phyloP scores from a whole-genome alignment of 2,329 filamentous ascomycete genomes.

The Helotiales sp. region DNA sequence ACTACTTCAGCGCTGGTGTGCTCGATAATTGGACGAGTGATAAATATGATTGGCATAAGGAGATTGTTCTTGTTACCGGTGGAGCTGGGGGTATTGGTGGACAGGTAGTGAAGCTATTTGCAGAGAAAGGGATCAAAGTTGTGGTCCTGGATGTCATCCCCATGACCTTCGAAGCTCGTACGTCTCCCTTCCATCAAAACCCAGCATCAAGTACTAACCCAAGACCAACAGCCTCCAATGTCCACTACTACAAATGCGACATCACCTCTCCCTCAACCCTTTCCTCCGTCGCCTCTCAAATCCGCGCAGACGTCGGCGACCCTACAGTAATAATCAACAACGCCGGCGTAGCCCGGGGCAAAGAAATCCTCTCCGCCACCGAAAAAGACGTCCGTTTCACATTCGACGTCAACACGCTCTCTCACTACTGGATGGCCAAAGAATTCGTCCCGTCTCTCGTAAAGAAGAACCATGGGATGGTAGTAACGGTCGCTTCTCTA shows the following conservation, averaged over 20 bases:
- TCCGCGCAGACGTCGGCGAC: conserved; percentile 57
- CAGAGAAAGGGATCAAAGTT: conserved; percentile 63
- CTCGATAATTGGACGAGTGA: conserved; percentile 52
- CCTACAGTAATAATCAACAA: conserved; percentile 75
- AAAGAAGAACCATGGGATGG: conserved; percentile 65
- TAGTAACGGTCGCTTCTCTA: conserved; percentile 68
- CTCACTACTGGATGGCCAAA: conserved; percentile 66
- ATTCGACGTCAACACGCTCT: conserved; percentile 69
- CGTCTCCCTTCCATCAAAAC: conserved; percentile 20
- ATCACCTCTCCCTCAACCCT: conserved; percentile 60
- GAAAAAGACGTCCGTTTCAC: conserved; percentile 63
- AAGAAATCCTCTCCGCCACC: conserved; percentile 57
- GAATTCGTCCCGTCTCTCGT: conserved; percentile 69
- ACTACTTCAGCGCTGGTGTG: conserved; percentile 50
- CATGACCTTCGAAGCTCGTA: conserved; percentile 52
- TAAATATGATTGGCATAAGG: conserved; percentile 63
- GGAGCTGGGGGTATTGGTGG: conserved; percentile 74
- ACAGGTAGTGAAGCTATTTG: conserved; percentile 63
- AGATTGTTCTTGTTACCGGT: conserved; percentile 74
- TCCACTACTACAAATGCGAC: conserved; percentile 72
- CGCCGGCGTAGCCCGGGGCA: conserved; percentile 63
- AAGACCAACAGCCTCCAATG: conserved; percentile 45
- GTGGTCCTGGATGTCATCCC: conserved; percentile 71
- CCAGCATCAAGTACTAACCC: not conserved
- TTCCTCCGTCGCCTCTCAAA: conserved; percentile 47